Percentiles rank a stretch among this genome's conserved stretches.
Evolutionary conservation across 345 rosid species (phyloP).

Genomic region (Diplotaxis tenuifolia): DNA sequence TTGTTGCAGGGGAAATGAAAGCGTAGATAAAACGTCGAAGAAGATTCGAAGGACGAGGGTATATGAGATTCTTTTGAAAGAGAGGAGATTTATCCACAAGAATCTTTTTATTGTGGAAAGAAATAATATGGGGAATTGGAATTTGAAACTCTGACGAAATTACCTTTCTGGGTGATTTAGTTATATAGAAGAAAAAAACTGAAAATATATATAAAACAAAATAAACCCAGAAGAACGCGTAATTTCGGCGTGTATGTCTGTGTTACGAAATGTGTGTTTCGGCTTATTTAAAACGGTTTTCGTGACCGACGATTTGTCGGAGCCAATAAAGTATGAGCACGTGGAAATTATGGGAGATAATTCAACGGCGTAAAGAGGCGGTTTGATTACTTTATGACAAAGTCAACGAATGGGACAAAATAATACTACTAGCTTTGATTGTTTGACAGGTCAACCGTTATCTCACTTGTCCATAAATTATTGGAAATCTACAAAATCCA

Average conservation of each 20-base stretch:
- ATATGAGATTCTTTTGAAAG: neutral
- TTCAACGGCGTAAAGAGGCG: constrained; percentile 22
- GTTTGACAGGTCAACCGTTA: neutral
- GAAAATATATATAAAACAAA: neutral
- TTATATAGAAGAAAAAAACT: neutral
- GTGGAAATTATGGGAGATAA: neutral
- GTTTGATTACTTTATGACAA: neutral
- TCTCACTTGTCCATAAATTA: neutral
- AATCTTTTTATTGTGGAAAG: constrained; percentile 22
- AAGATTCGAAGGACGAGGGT: neutral
- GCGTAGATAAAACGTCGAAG: neutral
- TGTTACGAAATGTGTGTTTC: neutral
- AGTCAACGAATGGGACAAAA: constrained; percentile 8
- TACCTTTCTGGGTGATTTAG: constrained; percentile 27
- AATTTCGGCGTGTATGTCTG: constrained; percentile 20
- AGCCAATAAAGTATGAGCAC: constrained; percentile 7
- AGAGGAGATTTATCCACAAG: constrained; percentile 5
- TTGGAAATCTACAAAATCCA: neutral
- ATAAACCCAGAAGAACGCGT: constrained; percentile 2
- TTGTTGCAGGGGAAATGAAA: neutral
- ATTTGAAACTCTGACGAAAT: constrained; percentile 6
- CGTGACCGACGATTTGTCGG: constrained; percentile 19
- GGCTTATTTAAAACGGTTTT: constrained; percentile 10
- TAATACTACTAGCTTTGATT: neutral
- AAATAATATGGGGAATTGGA: constrained; percentile 12